A percentile compares a stretch with the other conserved stretches of the same genome.
Conservation (phyloP, 2,329 filamentous ascomycete genomes). For the Hortaea werneckii region DNA sequence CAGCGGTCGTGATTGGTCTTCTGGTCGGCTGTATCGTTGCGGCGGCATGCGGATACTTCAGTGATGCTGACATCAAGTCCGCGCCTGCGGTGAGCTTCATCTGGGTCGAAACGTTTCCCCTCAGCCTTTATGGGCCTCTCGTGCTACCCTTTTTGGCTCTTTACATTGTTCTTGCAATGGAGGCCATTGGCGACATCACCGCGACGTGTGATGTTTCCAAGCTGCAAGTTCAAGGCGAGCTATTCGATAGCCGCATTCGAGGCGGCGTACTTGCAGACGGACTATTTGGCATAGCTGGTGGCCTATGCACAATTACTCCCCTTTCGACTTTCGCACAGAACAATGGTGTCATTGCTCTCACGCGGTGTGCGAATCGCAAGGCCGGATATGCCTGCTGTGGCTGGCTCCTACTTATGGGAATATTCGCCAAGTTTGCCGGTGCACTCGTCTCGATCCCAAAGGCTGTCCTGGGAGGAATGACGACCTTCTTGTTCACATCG, state of each 20-base stretch:
- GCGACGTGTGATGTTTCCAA: conserved; percentile 73
- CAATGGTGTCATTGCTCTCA: conserved; percentile 75
- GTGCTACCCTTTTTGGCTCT: conserved; percentile 57
- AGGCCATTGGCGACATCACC: conserved; percentile 57
- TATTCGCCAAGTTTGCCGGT: conserved; percentile 76
- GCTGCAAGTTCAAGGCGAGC: conserved; percentile 59
- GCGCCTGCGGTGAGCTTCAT: conserved; percentile 65
- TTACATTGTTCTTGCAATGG: conserved; percentile 62
- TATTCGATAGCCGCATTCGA: conserved; percentile 69
- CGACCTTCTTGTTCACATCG: conserved; percentile 68
- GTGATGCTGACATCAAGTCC: conserved; percentile 57
- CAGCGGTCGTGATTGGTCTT: conserved; percentile 54
- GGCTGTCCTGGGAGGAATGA: conserved; percentile 41
- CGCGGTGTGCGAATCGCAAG: conserved; percentile 68
- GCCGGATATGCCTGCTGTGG: conserved; percentile 70
- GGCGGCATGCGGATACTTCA: conserved; percentile 68
- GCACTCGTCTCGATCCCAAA: conserved; percentile 64
- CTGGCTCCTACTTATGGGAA: conserved; percentile 69
- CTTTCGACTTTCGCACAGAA: conserved; percentile 77
- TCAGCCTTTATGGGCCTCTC: conserved; percentile 61
- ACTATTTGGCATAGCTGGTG: conserved; percentile 63
- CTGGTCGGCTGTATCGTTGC: conserved; percentile 69
- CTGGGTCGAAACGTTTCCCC: conserved; percentile 68
- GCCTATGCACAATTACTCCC: conserved; percentile 68
- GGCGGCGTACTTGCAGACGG: conserved; percentile 72